These are phyloP conservation scores for Puccinellia tenuiflora DNA, from an alignment of 176 grass and related monocot genomes.

Conservation along the genomic window DNA sequence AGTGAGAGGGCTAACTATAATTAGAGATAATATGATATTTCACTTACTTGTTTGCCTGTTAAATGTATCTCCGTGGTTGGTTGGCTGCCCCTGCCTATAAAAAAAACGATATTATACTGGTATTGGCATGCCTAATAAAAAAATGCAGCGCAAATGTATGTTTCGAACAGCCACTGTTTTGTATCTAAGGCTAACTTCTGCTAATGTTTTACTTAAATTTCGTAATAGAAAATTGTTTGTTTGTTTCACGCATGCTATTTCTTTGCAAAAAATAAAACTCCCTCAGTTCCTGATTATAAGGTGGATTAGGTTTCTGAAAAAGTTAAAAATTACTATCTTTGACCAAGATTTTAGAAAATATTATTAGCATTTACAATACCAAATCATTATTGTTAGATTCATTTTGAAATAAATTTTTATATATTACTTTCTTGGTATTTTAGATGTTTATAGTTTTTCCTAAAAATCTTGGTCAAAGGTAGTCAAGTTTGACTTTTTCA, in stretches of 20 bases:
- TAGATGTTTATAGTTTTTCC: too few species aligned
- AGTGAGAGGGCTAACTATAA: background rate
- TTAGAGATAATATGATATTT: background rate
- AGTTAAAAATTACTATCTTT: too few species aligned
- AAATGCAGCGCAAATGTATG: background rate
- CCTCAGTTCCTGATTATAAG: too few species aligned
- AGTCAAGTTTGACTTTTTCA: too few species aligned
- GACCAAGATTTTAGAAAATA: too few species aligned
- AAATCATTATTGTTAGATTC: too few species aligned
- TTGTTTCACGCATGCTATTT: conserved; percentile 14
- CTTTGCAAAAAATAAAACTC: too few species aligned
- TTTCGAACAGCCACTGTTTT: background rate
- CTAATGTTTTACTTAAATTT: background rate
- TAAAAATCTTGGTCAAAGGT: too few species aligned
- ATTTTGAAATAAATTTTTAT: too few species aligned
- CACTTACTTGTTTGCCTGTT: background rate
- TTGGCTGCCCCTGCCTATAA: background rate
- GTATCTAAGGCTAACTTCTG: background rate
- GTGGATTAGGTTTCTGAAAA: too few species aligned
- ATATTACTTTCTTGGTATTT: too few species aligned
- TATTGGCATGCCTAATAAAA: background rate
- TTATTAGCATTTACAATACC: too few species aligned
- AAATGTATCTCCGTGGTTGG: background rate
- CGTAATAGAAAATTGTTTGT: background rate
- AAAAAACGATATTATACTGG: background rate